Base-by-base conservation (phyloP, 1,284 basidiomycete species). In the Baeospora myosura region DNA sequence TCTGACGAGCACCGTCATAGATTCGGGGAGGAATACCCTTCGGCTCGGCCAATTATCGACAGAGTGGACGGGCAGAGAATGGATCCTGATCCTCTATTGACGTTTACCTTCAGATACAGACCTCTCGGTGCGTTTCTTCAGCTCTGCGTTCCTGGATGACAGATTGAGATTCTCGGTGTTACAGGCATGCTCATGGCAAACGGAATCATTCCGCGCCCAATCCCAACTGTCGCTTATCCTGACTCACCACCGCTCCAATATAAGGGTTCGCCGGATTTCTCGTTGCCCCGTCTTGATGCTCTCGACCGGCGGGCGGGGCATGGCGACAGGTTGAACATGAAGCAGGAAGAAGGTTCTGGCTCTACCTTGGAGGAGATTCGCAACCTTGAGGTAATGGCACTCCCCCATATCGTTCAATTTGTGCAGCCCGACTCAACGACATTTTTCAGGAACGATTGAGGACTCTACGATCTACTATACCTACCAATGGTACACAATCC, bases 31-130 rank as follows among this genome's bases (percentile, higher is more conserved):
- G 52, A 53, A 38, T 53, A 53, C 30, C 36, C 43, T 11, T 43
- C 43, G n/a, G 39, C 45, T 5, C 44, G 42, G 40, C 30, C 48
- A 6, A 44, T 38, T 1, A 48, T 53, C 11, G 51, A 53, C 39
- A 52, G 50, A 41, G 49, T 53, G 8, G 43, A 18, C 20, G 52
- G 47, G 10, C 21, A 25, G 7, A 45, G 26, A 23, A 40, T 31
- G 30, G 52, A 51, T 14, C 11, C 16, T 7, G 42, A 16, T 1
- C 39, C 52, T 1, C 39, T 52, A 14, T 46, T 46, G 14, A 50
- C 42, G 21, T 53, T 53, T 25, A 47, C 44, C 5, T 52, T 53
- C 35, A 48, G 44, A 25, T 53, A 53, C 39, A 45, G 48, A 11
- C 50, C 52, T 10, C 37, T 17, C n/a, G 43, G 52, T 53, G 28